Percentiles rank a stretch among this genome's conserved stretches.
These are phyloP conservation scores for Ceratocystis eucalypticola DNA, from an alignment of 2,329 filamentous ascomycete genomes.

Conservation along the genomic window DNA sequence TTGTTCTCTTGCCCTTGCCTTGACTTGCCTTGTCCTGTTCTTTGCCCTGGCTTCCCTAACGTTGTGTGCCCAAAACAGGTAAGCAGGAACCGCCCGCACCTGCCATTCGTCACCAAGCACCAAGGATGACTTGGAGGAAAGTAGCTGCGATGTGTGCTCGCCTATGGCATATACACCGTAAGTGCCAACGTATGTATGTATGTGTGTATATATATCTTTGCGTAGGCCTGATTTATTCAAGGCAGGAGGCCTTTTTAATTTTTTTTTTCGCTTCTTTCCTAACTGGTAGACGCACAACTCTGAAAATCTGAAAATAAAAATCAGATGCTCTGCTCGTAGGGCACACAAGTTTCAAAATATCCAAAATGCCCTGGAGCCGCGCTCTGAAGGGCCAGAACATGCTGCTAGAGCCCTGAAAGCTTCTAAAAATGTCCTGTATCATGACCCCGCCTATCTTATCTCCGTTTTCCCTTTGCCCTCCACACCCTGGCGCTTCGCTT, in stretches of 20 bases:
- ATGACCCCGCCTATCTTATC: not conserved
- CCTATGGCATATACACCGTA: too few species aligned
- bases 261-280: conserved; percentile 4
- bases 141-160: too few species aligned
- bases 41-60: not conserved
- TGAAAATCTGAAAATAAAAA: not conserved
- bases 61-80: conserved; percentile 5
- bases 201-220: too few species aligned
- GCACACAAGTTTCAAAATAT: not conserved
- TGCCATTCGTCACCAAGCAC: conserved; percentile 1
- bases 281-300: not conserved
- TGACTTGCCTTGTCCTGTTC: not conserved
- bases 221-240: too few species aligned
- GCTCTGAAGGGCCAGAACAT: not conserved
- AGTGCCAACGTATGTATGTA: too few species aligned
- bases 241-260: too few species aligned
- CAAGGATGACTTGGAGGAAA: not conserved
- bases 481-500: not conserved
- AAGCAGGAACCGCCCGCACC: conserved; percentile 11
- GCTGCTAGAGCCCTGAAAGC: too few species aligned
- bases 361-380: not conserved
- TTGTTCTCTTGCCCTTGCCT: not conserved
- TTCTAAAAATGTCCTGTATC: not conserved
- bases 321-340: not conserved
- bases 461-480: not conserved